Evolutionary conservation across 495 filamentous ascomycete species (phyloP), one percentile per base, ranked within the genome.

Genomic region (Daldinia decipiens): DNA sequence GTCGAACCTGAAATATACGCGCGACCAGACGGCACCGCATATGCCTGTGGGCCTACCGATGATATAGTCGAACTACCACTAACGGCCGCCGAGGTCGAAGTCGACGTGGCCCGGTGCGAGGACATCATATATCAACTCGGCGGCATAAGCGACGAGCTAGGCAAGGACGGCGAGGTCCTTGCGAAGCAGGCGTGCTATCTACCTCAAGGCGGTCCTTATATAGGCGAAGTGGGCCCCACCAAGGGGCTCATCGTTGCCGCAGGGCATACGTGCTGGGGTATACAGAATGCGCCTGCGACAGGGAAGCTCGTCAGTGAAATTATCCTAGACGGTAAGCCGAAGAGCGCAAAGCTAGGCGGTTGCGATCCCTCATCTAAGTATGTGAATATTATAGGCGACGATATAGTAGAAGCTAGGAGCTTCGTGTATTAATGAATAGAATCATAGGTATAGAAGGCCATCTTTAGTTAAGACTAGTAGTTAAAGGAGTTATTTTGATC

Each of bases 201-300:
- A 32, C 93, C 93, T 1, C 87, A 89, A 13, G 80, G 78, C 40
- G 93, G 92, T 0, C 93, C 93, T 19, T 79, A 94, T 59, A 87
- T 96, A 47, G 93, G 91, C 0, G 74, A 87, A 67, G 91, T 92
- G 26, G 86, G 87, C 5, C 54, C 17, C 3, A 87, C 88, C 2
- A 89, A 90, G 63, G 93, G 93, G 0, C 76, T 95, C 19, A 82
- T 93, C 50, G 81, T 97, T 69, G 93, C 93, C 6, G 85, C 91
- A 7, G 93, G 93, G 13, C 93, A 97, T 79, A 94, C 90, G 1
- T 95, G 93, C 76, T 96, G 93, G 93, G 93, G 93, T 8, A 95
- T 97, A 59, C 93, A 95, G 76, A 97, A 97, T 81, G 92, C 87
- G 29, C 91, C 92, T 5, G 93, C 87, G 15, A 96, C 93, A 34